Evolutionary conservation across 257 asterid genomes (phyloP).

Genomic region (Ehretia macrophylla): DNA sequence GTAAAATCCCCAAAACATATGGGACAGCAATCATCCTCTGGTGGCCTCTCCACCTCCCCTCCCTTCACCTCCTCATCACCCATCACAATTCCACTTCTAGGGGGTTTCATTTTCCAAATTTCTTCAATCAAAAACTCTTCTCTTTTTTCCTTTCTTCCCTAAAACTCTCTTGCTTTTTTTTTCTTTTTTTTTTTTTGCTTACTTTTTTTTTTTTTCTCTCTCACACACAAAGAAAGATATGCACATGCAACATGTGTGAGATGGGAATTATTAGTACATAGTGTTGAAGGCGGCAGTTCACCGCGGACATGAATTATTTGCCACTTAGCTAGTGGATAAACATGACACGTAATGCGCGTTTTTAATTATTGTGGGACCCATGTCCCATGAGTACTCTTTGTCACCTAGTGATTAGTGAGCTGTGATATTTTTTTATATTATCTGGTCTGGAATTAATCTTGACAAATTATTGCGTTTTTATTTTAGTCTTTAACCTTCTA

Average conservation of each 20-base stretch:
- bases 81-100: background rate
- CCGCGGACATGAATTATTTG: background rate
- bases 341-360: background rate
- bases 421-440: too few species aligned
- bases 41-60: conserved; percentile 13
- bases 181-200: background rate
- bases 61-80: background rate
- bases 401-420: too few species aligned
- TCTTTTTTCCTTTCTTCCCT: background rate
- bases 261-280: too few species aligned
- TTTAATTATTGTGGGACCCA: background rate
- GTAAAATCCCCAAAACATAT: conserved; percentile 32
- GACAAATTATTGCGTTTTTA: too few species aligned
- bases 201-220: background rate
- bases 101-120: background rate
- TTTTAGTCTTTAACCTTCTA: too few species aligned
- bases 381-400: background rate
- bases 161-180: background rate
- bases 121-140: background rate
- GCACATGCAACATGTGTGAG: background rate
- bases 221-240: background rate
- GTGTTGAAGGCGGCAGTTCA: conserved; percentile 6
- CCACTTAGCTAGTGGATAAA: background rate
- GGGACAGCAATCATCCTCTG: conserved; percentile 37
- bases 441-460: too few species aligned